Percentiles rank a stretch among this genome's conserved stretches.
Conservation (phyloP, 169 alveolate genomes). For the Eimeria nieschulzi region DNA sequence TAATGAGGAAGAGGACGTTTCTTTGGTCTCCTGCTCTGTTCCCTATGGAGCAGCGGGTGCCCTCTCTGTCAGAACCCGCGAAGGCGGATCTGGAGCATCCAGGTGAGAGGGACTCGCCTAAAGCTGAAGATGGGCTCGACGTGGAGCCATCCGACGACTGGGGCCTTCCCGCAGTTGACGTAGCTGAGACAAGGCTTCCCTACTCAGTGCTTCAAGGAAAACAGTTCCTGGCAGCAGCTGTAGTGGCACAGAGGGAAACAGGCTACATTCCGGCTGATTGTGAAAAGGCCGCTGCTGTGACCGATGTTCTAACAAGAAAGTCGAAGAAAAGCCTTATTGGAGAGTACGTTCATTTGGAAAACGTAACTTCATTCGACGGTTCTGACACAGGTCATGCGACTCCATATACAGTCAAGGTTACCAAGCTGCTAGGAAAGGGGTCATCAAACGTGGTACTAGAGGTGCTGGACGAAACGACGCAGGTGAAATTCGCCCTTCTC, state of each 20-base stretch:
- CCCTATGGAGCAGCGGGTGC: too few species aligned
- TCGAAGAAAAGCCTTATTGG: neutral
- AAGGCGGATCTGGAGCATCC: too few species aligned
- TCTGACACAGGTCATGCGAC: neutral
- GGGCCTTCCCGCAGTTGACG: neutral
- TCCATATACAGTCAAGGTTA: neutral
- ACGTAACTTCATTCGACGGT: neutral
- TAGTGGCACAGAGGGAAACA: neutral
- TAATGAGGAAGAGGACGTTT: too few species aligned
- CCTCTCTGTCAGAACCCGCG: too few species aligned
- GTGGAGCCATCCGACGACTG: too few species aligned
- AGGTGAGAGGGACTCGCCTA: too few species aligned
- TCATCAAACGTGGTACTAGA: neutral
- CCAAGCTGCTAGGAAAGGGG: slow-evolving; percentile 9
- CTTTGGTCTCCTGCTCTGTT: too few species aligned
- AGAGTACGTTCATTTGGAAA: neutral
- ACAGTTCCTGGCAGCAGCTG: neutral
- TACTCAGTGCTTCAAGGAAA: neutral
- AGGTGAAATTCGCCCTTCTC: neutral
- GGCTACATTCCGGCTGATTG: neutral
- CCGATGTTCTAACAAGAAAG: neutral
- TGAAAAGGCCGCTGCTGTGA: neutral
- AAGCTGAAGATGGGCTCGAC: too few species aligned
- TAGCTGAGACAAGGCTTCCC: slow-evolving; percentile 6
- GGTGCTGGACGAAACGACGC: neutral